phyloP scores from a whole-genome alignment of 257 asterid species.

The Solanum stenotomum region DNA sequence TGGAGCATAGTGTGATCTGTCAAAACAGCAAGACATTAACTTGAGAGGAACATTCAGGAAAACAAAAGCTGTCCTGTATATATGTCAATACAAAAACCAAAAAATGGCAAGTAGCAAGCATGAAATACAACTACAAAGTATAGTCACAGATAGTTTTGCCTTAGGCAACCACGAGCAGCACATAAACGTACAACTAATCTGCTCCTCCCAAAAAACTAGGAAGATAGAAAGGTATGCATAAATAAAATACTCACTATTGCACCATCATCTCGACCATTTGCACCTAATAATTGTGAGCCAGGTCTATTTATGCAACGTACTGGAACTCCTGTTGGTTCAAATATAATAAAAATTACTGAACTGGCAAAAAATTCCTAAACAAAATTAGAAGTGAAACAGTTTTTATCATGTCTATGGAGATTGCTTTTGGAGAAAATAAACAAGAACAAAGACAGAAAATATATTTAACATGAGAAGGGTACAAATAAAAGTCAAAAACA shows the following conservation, averaged over 20 bases:
- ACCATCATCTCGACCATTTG: constrained; percentile 79
- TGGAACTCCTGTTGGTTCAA: constrained; percentile 52
- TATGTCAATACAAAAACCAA: not conserved
- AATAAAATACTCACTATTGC: constrained; percentile 41
- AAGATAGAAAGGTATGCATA: not conserved
- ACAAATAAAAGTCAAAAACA: not conserved
- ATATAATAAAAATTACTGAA: constrained; percentile 4
- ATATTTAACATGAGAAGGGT: not conserved
- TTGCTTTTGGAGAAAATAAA: not conserved
- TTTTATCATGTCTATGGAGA: not conserved
- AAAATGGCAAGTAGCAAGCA: not conserved
- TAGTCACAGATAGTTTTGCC: not conserved
- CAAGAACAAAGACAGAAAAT: not conserved
- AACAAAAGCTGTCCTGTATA: not conserved
- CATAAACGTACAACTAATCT: not conserved
- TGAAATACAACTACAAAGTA: not conserved
- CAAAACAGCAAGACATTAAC: constrained; percentile 14
- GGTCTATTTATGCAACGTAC: constrained; percentile 85
- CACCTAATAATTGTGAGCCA: constrained; percentile 71
- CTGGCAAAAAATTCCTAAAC: not conserved
- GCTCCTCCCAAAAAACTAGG: not conserved
- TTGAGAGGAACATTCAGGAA: constrained; percentile 5
- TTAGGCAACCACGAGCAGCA: not conserved
- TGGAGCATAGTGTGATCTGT: constrained; percentile 55
- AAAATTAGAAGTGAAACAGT: not conserved